Evolutionary conservation across 306 rosid genomes (phyloP).

Genomic region (Cercis canadensis): DNA sequence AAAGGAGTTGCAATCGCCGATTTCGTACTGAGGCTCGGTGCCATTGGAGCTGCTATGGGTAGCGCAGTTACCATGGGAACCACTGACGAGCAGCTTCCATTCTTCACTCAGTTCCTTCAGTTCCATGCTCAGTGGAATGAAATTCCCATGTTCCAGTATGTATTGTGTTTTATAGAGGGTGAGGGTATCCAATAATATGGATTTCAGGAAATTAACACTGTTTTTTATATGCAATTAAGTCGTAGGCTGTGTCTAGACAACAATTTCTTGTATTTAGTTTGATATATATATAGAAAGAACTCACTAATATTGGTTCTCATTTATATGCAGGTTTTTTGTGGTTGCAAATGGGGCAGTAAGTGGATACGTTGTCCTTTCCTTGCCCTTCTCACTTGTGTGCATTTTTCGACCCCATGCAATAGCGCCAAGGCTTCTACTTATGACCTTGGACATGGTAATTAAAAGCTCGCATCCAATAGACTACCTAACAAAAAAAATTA

Average conservation of each 20-base stretch:
- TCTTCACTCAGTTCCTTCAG: constrained; percentile 79
- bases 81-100: constrained; percentile 60
- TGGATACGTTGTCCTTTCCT: constrained; percentile 49
- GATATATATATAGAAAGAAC: too few relatives aligned
- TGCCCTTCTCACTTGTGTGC: constrained; percentile 66
- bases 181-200: too few relatives aligned
- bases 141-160: constrained; percentile 62
- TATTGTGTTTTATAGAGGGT: background rate
- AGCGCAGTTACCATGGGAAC: constrained; percentile 51
- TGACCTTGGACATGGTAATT: constrained; percentile 51
- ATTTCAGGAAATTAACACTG: too few relatives aligned
- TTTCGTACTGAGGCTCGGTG: constrained; percentile 55
- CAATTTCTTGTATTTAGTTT: too few relatives aligned
- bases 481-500: background rate
- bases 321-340: constrained; percentile 58
- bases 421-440: constrained; percentile 60
- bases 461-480: constrained; percentile 28
- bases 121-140: constrained; percentile 67
- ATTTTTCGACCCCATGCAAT: constrained; percentile 55
- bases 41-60: constrained; percentile 57
- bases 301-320: background rate
- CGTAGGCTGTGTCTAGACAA: too few relatives aligned
- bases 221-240: too few relatives aligned
- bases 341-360: constrained; percentile 50
- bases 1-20: constrained; percentile 58